Evolutionary conservation across 1,284 basidiomycete species (phyloP).

Genomic region (Veloboletus limbatus): DNA sequence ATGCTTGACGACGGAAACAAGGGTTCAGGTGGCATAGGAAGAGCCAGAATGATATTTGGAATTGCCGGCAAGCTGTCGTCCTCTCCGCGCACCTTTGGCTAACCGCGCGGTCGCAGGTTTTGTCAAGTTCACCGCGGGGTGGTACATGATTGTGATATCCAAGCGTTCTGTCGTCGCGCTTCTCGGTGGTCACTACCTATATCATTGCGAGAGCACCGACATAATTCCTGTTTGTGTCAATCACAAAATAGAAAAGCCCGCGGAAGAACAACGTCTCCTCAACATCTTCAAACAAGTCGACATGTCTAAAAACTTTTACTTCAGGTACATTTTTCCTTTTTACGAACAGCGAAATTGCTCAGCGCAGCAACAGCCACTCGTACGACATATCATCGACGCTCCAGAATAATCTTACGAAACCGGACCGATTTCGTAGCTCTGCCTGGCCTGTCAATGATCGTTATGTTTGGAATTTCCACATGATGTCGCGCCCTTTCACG

Average conservation of each 20-base stretch:
- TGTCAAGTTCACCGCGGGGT: constrained; percentile 85
- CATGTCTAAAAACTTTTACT: constrained; percentile 98
- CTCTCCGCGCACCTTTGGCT: neutral
- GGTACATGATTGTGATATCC: constrained; percentile 89
- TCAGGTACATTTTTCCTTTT: constrained; percentile 78
- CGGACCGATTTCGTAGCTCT: constrained; percentile 40
- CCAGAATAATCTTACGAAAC: constrained; percentile 86
- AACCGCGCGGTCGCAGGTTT: constrained; percentile 53
- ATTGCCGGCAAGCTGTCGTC: constrained; percentile 53
- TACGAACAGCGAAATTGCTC: too few species aligned
- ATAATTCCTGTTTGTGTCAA: constrained; percentile 73
- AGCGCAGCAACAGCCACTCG: constrained; percentile 65
- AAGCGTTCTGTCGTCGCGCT: constrained; percentile 92
- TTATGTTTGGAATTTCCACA: constrained; percentile 95
- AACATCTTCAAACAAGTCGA: constrained; percentile 98
- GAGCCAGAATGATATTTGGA: constrained; percentile 78
- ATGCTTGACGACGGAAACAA: constrained; percentile 96
- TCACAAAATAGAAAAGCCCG: constrained; percentile 77
- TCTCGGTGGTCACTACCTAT: constrained; percentile 95
- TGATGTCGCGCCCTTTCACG: constrained; percentile 71
- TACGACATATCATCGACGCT: constrained; percentile 96
- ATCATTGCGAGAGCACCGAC: constrained; percentile 93
- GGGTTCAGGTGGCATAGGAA: constrained; percentile 82
- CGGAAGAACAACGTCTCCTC: constrained; percentile 84
- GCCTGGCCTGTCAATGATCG: constrained; percentile 80